These are phyloP conservation scores for apple (Malus domestica) DNA, from an alignment of 306 rosid genomes.

Conservation along the genomic window ASM211411v1 NC_041793.1:32935001-32935500, in stretches of 20 bases:
- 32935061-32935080: constrained; percentile 86
- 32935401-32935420: constrained; percentile 74
- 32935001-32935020: constrained; percentile 62
- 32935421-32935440: constrained; percentile 41
- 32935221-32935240: constrained; percentile 81
- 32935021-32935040: constrained; percentile 87
- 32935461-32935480: constrained; percentile 24
- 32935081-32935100: constrained; percentile 86
- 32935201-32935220: constrained; percentile 89
- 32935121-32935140: constrained; percentile 68
- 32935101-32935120: constrained; percentile 87
- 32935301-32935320: constrained; percentile 33
- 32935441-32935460: constrained; percentile 37
- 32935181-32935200: constrained; percentile 79
- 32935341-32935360: neutral
- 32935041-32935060: constrained; percentile 99
- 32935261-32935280: constrained; percentile 96
- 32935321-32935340: neutral
- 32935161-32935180: constrained; percentile 98
- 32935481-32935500: constrained; percentile 47
- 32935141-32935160: constrained; percentile 94
- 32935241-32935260: constrained; percentile 88
- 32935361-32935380: neutral
- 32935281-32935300: constrained; percentile 13
- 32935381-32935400: constrained; percentile 18